A percentile compares a stretch with the other conserved stretches of the same genome.
phyloP scores from a whole-genome alignment of 441 rosid species.

The Euphorbia schlechtendalii region DNA sequence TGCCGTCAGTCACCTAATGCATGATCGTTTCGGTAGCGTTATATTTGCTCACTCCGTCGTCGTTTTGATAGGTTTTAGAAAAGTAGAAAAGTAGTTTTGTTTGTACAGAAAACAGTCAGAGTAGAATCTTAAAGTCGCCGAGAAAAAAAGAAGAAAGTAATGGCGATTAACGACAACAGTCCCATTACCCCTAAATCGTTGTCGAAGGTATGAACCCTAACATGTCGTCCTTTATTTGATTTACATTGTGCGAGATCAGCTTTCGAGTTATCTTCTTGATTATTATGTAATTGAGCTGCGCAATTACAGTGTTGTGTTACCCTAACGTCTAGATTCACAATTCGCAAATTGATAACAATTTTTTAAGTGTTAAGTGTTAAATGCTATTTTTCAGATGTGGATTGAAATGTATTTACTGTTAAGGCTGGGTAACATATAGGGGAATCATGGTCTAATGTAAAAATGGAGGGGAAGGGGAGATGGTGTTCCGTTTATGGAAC shows the following conservation, averaged over 20 bases:
- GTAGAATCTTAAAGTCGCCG: not conserved
- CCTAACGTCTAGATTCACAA: not conserved
- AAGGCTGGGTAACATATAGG: not conserved
- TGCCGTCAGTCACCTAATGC: not conserved
- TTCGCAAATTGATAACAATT: not conserved
- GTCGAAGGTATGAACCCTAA: slow-evolving; percentile 19
- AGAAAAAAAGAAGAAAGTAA: slow-evolving; percentile 2
- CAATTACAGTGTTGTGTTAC: not conserved
- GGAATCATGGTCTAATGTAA: not conserved
- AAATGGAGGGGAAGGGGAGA: not conserved
- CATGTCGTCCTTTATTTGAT: not conserved
- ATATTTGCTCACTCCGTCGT: too few relatives aligned
- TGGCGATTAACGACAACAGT: slow-evolving; percentile 22
- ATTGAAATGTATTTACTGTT: not conserved
- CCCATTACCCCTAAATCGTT: slow-evolving; percentile 33
- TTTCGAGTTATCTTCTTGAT: not conserved
- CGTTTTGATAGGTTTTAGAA: too few relatives aligned
- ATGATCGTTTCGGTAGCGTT: not conserved
- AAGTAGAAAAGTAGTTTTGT: not conserved
- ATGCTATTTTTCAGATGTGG: too few relatives aligned
- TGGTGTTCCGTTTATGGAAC: too few relatives aligned
- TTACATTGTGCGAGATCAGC: not conserved
- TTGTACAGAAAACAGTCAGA: not conserved
- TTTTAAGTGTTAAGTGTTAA: too few relatives aligned
- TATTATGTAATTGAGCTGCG: not conserved